Evolutionary conservation across 345 rosid species (phyloP).

Genomic region (Crucihimalaya himalaica): DNA sequence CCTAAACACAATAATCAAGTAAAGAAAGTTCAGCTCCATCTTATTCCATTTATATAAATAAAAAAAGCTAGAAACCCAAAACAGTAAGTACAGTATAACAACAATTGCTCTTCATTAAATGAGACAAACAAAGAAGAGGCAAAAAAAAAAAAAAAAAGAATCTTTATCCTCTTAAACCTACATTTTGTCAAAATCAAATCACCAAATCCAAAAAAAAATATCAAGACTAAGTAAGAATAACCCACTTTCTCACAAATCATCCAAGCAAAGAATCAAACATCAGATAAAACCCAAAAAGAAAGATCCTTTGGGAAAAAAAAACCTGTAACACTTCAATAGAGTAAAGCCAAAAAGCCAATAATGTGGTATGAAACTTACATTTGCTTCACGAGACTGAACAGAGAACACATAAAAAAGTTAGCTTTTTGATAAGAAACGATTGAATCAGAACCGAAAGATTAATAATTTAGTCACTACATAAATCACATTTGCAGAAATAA

Average conservation of each 20-base stretch:
- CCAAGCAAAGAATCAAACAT: slow-evolving; percentile 50
- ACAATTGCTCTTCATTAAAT: slow-evolving; percentile 42
- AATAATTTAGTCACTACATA: slow-evolving; percentile 13
- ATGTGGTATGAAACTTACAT: slow-evolving; percentile 38
- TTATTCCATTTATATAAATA: slow-evolving; percentile 31
- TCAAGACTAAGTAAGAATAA: slow-evolving; percentile 29
- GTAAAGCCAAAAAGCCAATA: slow-evolving; percentile 36
- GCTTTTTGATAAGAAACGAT: slow-evolving; percentile 29
- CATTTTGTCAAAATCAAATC: neutral
- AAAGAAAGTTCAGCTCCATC: slow-evolving; percentile 25
- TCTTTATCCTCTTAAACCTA: slow-evolving; percentile 23
- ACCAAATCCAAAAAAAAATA: slow-evolving; percentile 8
- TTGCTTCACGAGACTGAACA: slow-evolving; percentile 33
- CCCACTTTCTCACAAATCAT: slow-evolving; percentile 38
- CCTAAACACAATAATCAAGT: slow-evolving; percentile 27
- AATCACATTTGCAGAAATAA: slow-evolving; percentile 33
- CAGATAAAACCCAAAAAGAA: slow-evolving; percentile 1
- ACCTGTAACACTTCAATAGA: slow-evolving; percentile 31
- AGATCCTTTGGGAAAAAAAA: neutral
- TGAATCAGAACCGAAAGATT: slow-evolving; percentile 25
- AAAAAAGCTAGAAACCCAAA: slow-evolving; percentile 21
- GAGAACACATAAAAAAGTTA: slow-evolving; percentile 14
- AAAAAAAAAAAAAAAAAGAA: slow-evolving; percentile 29
- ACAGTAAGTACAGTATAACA: slow-evolving; percentile 36
- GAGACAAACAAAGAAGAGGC: slow-evolving; percentile 37